Evolutionary conservation across 2,329 filamentous ascomycete genomes (phyloP).

Genomic region (Beauveria australis): DNA sequence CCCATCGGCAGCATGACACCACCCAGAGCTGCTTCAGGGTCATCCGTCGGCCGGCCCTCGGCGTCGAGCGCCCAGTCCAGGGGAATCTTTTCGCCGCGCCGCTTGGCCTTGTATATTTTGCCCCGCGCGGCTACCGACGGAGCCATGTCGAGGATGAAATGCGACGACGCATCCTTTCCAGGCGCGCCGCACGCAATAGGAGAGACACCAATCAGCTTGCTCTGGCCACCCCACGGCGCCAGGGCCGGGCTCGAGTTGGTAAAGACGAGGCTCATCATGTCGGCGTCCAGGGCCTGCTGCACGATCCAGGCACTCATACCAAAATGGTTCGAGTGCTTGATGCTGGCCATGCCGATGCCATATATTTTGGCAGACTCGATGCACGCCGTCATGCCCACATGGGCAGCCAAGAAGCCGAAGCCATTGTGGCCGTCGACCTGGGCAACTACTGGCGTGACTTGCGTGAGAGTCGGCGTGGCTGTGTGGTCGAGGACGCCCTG

Average conservation of each 20-base stretch:
- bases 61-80: constrained; percentile 66
- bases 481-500: constrained; percentile 57
- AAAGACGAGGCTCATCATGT: constrained; percentile 63
- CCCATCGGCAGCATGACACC: constrained; percentile 84
- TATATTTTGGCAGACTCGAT: constrained; percentile 55
- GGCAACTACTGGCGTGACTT: constrained; percentile 63
- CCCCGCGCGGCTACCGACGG: constrained; percentile 62
- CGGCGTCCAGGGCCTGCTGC: constrained; percentile 64
- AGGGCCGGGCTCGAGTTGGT: constrained; percentile 66
- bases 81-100: constrained; percentile 62
- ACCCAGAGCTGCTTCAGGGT: constrained; percentile 61
- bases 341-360: constrained; percentile 64
- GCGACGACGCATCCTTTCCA: constrained; percentile 39
- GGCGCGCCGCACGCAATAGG: constrained; percentile 72
- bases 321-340: constrained; percentile 74
- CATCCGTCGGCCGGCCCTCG: constrained; percentile 60
- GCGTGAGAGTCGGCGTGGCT: constrained; percentile 48
- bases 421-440: constrained; percentile 61
- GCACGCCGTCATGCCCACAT: constrained; percentile 56
- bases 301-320: constrained; percentile 79
- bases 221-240: constrained; percentile 60
- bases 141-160: constrained; percentile 70
- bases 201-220: constrained; percentile 64
- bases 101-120: constrained; percentile 63
- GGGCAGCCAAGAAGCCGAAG: constrained; percentile 67